Evolutionary conservation across 495 filamentous ascomycete genomes (phyloP), one percentile per base, ranked within the genome.

Genomic region (Aspergillus haitiensis): DNA sequence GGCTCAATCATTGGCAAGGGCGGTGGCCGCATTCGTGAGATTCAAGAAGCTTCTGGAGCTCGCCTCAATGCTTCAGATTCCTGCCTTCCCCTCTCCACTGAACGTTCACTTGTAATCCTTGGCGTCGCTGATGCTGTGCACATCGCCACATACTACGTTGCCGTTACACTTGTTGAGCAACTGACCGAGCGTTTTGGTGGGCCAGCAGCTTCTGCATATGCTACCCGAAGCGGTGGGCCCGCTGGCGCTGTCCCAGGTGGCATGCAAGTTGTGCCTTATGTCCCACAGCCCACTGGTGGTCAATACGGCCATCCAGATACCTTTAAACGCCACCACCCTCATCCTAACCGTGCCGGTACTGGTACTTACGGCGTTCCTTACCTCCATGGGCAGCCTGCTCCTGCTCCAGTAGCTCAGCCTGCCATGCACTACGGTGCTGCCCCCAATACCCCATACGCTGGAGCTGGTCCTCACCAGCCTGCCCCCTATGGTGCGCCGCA

Each of bases 1-100:
- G 94, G 94, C 40, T 97, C 95, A 13, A 97, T 98, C 77, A 98
- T 98, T 74, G 94, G 94, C 69, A 97, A 98, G 77, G 89, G 86
- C 58, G 94, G 94, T 60, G 87, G 90, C 55, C 86, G 94, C 54
- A 98, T 98, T 73, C 93, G 94, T 52, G 94, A 98, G 78, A 98
- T 98, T 63, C 94, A 98, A 75, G 94, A 98, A 68, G 92, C 92
- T 5, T 98, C 94, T 5, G 94, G 95, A 49, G 93, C 94, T 47
- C 89, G 95, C 56, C 87, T 98, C 21, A 98, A 98, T 72, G 94
- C 95, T 36, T 98, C 94, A 2, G 94, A 97, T 66, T 86, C 91
- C 3, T 96, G 92, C 69, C 84, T 98, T 42, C 94, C 94, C 18
- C 77, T 97, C 42, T 98, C 94, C 9, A 94, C 90, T 44, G 94